Conservation (phyloP, 805 yeast species). For the Osmozyma mogii region DNA sequence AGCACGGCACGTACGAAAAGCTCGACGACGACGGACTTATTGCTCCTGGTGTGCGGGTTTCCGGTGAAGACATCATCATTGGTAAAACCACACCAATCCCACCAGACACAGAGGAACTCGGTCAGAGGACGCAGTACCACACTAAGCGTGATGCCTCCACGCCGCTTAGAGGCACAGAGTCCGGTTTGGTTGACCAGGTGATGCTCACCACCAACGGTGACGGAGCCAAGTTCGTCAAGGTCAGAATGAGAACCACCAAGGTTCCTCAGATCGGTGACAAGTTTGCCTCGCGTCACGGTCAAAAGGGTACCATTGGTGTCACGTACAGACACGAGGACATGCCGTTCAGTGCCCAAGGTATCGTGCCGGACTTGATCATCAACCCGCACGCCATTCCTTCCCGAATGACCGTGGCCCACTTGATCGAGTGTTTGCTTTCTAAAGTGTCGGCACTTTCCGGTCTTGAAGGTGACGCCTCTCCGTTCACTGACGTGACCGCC, state of each 20-base stretch:
- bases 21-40: conserved; percentile 97
- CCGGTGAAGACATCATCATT: conserved; percentile 97
- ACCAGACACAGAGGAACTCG: conserved; percentile 97
- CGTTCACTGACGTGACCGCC: conserved; percentile 96
- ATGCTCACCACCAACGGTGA: conserved; percentile 95
- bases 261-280: conserved; percentile 99
- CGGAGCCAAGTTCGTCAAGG: conserved; percentile 95
- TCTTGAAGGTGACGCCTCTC: conserved; percentile 98
- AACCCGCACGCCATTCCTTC: conserved; percentile 99
- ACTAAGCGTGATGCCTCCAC: conserved; percentile 98
- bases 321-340: conserved; percentile 97
- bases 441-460: conserved; percentile 94
- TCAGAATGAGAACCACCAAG: conserved; percentile 97
- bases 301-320: conserved; percentile 99
- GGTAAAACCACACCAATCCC: conserved; percentile 99
- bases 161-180: conserved; percentile 92
- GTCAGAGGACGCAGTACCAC: conserved; percentile 97
- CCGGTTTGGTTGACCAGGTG: conserved; percentile 98
- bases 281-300: conserved; percentile 99
- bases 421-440: conserved; percentile 93
- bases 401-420: conserved; percentile 99
- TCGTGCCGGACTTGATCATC: conserved; percentile 94
- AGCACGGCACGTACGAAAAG: conserved; percentile 97
- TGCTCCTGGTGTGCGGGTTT: conserved; percentile 96
- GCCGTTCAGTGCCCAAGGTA: conserved; percentile 95